These are phyloP conservation scores for Nakazawaea holstii DNA, from an alignment of 805 yeast species.

Conservation along the genomic window DNA sequence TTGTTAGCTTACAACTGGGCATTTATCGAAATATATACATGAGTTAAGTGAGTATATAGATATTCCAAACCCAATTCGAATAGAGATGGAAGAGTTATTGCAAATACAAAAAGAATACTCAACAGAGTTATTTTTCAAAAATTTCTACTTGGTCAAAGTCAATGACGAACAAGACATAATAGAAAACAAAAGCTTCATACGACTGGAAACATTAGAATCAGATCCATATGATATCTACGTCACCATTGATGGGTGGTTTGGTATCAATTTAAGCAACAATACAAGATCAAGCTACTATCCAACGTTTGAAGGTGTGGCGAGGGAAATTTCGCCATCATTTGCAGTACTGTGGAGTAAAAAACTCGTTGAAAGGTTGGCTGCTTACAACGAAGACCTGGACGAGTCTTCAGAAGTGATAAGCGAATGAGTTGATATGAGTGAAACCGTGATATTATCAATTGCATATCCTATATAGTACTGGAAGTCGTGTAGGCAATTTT, in stretches of 20 bases:
- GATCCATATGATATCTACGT: constrained; percentile 14
- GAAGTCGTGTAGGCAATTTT: too few relatives aligned
- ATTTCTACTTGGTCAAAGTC: neutral
- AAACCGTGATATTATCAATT: too few relatives aligned
- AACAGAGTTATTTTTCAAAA: constrained; percentile 1
- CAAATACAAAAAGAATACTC: neutral
- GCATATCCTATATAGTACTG: too few relatives aligned
- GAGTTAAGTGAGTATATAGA: neutral
- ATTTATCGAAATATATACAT: too few relatives aligned
- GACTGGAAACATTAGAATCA: constrained; percentile 14
- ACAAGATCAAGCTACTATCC: constrained; percentile 14
- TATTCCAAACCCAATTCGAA: neutral
- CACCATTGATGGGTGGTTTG: constrained; percentile 23
- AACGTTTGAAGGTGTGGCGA: constrained; percentile 25
- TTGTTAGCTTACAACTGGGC: too few relatives aligned
- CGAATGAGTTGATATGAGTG: too few relatives aligned
- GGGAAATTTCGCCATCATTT: constrained; percentile 3
- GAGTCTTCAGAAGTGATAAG: too few relatives aligned
- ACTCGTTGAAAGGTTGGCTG: neutral
- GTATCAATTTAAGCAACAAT: neutral
- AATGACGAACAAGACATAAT: constrained; percentile 3
- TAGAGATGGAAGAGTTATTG: constrained; percentile 4
- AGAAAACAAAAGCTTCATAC: constrained; percentile 1
- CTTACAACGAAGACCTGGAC: neutral
- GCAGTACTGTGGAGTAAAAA: neutral